Percentiles rank a stretch among this genome's conserved stretches.
Evolutionary conservation across 139 green algal species (phyloP).

Genomic region (Nannochloris sp.): DNA sequence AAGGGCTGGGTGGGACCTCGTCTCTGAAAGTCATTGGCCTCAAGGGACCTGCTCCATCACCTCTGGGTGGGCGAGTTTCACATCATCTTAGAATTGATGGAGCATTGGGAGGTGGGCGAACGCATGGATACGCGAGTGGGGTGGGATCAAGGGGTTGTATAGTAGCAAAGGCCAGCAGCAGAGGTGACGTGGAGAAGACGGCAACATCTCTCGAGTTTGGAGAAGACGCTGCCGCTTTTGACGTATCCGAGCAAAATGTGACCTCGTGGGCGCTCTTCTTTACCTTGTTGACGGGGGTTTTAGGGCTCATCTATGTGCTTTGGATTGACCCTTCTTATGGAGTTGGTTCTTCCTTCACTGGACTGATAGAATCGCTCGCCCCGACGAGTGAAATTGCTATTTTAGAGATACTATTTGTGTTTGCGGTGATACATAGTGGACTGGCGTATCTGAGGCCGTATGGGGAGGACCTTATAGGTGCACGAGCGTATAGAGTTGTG

Average conservation of each 20-base stretch:
- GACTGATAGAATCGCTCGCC: conserved; percentile 32
- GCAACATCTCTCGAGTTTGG: conserved; percentile 34
- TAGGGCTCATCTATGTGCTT: conserved; percentile 70
- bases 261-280: conserved; percentile 74
- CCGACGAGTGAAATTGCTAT: conserved; percentile 57
- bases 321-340: conserved; percentile 71
- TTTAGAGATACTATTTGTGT: conserved; percentile 70
- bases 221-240: conserved; percentile 86
- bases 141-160: too few relatives aligned
- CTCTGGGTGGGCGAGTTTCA: too few relatives aligned
- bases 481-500: conserved; percentile 83
- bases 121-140: too few relatives aligned
- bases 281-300: conserved; percentile 60
- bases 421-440: conserved; percentile 82
- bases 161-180: too few relatives aligned
- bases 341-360: conserved; percentile 60
- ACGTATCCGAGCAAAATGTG: conserved; percentile 55
- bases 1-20: too few relatives aligned
- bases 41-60: too few relatives aligned
- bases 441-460: conserved; percentile 72
- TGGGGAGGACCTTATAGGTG: conserved; percentile 73
- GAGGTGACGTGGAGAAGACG: neutral
- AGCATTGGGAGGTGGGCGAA: too few relatives aligned
- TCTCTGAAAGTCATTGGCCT: too few relatives aligned
- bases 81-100: too few relatives aligned